Conservation (phyloP, 2,329 filamentous ascomycete genomes). For the Scorias spongiosa region DNA sequence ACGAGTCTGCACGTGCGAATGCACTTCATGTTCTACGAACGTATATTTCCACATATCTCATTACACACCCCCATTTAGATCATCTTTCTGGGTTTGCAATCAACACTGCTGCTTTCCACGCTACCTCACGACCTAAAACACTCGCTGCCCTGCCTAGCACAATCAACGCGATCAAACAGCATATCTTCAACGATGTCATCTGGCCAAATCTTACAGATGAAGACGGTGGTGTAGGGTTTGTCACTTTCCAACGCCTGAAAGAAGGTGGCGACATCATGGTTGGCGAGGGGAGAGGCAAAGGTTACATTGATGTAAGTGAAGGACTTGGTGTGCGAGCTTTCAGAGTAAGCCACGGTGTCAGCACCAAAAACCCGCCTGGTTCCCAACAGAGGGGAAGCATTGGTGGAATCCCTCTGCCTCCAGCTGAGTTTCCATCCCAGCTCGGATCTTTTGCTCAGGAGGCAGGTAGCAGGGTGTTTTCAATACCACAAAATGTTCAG, state of each 20-base stretch:
- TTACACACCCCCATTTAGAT: slow-evolving; percentile 95
- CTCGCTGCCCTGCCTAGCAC: slow-evolving; percentile 75
- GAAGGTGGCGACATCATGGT: slow-evolving; percentile 78
- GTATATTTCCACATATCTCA: slow-evolving; percentile 74
- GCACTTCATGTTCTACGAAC: slow-evolving; percentile 64
- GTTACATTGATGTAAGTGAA: slow-evolving; percentile 79
- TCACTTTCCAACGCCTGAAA: slow-evolving; percentile 77
- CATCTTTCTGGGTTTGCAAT: slow-evolving; percentile 85
- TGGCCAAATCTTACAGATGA: slow-evolving; percentile 97
- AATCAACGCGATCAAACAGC: slow-evolving; percentile 80
- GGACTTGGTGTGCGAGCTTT: slow-evolving; percentile 79
- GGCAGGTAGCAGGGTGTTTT: slow-evolving; percentile 5
- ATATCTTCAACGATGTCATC: slow-evolving; percentile 95
- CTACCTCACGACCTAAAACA: slow-evolving; percentile 62
- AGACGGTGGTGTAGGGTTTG: slow-evolving; percentile 80
- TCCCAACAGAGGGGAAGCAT: slow-evolving; percentile 28
- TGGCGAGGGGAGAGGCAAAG: slow-evolving; percentile 62
- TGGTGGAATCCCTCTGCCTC: slow-evolving; percentile 19
- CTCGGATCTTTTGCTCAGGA: neutral
- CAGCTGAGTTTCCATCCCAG: neutral
- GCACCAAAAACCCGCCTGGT: slow-evolving; percentile 46
- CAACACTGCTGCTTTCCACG: slow-evolving; percentile 77
- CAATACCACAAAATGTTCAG: slow-evolving; percentile 13
- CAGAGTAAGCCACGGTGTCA: slow-evolving; percentile 79
- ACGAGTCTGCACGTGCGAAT: slow-evolving; percentile 55